A percentile compares a stretch with the other conserved stretches of the same genome.
These are phyloP conservation scores for Ceriops decandra DNA, from an alignment of 345 rosid species.

Conservation along the genomic window DNA sequence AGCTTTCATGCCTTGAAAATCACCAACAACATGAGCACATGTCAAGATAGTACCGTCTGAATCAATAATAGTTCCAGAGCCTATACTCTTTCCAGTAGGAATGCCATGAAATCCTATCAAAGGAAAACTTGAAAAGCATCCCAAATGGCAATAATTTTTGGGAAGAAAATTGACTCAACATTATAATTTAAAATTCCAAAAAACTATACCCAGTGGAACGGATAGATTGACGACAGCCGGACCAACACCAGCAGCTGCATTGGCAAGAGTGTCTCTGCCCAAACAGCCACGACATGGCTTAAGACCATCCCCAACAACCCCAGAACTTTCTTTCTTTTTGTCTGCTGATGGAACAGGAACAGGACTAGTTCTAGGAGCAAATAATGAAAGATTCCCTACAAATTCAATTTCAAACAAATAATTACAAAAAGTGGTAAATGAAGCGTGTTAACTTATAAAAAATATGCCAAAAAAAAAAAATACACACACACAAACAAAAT, in stretches of 20 bases:
- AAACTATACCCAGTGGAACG: slow-evolving; percentile 56
- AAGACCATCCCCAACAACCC: slow-evolving; percentile 34
- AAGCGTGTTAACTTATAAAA: neutral
- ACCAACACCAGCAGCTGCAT: slow-evolving; percentile 80
- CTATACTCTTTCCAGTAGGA: slow-evolving; percentile 47
- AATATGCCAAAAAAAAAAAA: slow-evolving; percentile 2
- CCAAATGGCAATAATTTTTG: neutral
- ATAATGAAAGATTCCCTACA: slow-evolving; percentile 39
- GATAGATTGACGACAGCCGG: slow-evolving; percentile 87
- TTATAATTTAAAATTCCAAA: neutral
- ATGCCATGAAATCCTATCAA: slow-evolving; percentile 52
- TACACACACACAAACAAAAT: slow-evolving; percentile 37
- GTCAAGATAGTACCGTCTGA: slow-evolving; percentile 81
- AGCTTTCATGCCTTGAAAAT: slow-evolving; percentile 46
- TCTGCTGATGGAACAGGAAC: slow-evolving; percentile 38
- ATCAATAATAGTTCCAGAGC: slow-evolving; percentile 88
- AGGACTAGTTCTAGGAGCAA: slow-evolving; percentile 44
- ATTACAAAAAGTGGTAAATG: neutral
- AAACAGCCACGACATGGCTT: slow-evolving; percentile 48
- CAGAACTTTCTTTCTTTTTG: slow-evolving; percentile 24
- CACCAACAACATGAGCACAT: slow-evolving; percentile 83
- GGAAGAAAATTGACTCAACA: neutral
- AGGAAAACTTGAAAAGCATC: slow-evolving; percentile 11
- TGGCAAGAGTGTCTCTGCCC: slow-evolving; percentile 72
- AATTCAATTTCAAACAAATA: neutral